phyloP scores from a whole-genome alignment of 2,329 filamentous ascomycete species.

The Penicillium sp. region DNA sequence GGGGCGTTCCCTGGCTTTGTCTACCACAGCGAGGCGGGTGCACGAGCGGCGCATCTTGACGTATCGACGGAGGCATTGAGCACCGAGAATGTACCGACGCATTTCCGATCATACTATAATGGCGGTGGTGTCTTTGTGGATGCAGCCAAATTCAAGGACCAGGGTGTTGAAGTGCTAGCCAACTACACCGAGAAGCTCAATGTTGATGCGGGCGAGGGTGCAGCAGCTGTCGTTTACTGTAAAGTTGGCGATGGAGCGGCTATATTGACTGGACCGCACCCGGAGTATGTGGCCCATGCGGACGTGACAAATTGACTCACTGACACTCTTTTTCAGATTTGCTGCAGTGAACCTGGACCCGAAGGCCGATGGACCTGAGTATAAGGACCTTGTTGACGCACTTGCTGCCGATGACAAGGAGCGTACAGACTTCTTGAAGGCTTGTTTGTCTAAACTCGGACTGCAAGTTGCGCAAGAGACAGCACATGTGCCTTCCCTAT shows the following conservation, averaged over 20 bases:
- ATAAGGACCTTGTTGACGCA: slow-evolving; percentile 65
- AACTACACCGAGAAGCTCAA: slow-evolving; percentile 72
- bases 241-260: slow-evolving; percentile 77
- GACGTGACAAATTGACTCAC: slow-evolving; percentile 8
- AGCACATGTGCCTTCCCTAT: slow-evolving; percentile 72
- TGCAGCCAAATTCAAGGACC: slow-evolving; percentile 58
- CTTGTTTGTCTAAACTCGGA: slow-evolving; percentile 75
- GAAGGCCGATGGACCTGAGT: slow-evolving; percentile 65
- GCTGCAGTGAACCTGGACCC: slow-evolving; percentile 72
- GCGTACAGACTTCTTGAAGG: slow-evolving; percentile 72
- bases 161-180: slow-evolving; percentile 77
- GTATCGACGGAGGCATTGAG: slow-evolving; percentile 62
- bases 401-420: slow-evolving; percentile 67
- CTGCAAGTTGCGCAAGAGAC: slow-evolving; percentile 72
- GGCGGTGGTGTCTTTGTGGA: slow-evolving; percentile 92
- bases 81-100: slow-evolving; percentile 54
- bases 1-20: slow-evolving; percentile 85
- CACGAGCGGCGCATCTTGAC: slow-evolving; percentile 66
- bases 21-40: slow-evolving; percentile 84
- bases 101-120: slow-evolving; percentile 82
- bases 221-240: slow-evolving; percentile 79
- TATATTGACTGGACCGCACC: slow-evolving; percentile 83
- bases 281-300: slow-evolving; percentile 63
- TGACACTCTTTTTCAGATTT: slow-evolving; percentile 59
- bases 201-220: slow-evolving; percentile 70